Conservation (phyloP, 176 grass and related monocot genomes). For the Oryza officinalis region DNA sequence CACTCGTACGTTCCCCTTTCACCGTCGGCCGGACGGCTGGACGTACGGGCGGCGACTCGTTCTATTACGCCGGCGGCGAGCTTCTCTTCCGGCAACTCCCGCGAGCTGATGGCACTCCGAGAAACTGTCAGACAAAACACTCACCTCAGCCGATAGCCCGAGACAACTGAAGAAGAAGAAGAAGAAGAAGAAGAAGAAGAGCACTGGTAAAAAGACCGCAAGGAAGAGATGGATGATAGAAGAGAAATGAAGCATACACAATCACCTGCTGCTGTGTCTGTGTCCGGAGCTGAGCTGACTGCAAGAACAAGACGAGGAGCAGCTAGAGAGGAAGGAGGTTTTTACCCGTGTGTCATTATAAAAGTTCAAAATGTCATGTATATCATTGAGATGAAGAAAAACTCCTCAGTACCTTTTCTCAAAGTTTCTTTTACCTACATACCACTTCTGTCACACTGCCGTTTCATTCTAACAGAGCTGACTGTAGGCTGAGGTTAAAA, state of each 20-base stretch:
- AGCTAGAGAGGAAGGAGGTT: too few relatives aligned
- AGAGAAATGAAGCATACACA: not conserved
- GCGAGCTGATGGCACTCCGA: not conserved
- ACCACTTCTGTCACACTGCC: too few relatives aligned
- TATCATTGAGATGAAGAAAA: too few relatives aligned
- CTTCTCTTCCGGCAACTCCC: not conserved
- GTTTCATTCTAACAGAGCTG: too few relatives aligned
- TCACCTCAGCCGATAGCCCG: not conserved
- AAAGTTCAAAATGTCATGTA: too few relatives aligned
- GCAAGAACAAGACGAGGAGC: not conserved
- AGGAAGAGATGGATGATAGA: not conserved
- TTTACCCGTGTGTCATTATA: too few relatives aligned
- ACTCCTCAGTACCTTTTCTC: too few relatives aligned
- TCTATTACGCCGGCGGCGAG: slow-evolving; percentile 44
- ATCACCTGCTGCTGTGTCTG: not conserved
- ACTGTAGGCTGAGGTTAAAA: too few relatives aligned
- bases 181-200: not conserved
- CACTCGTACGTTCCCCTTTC: not conserved
- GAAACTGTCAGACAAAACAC: not conserved
- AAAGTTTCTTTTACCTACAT: too few relatives aligned
- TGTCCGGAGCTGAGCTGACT: too few relatives aligned
- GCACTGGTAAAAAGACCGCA: too few relatives aligned
- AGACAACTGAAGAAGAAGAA: not conserved
- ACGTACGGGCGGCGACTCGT: too few relatives aligned
- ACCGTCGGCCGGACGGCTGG: not conserved